Conservation (phyloP, 2,329 filamentous ascomycete species). For the Aureobasidium musti region DNA sequence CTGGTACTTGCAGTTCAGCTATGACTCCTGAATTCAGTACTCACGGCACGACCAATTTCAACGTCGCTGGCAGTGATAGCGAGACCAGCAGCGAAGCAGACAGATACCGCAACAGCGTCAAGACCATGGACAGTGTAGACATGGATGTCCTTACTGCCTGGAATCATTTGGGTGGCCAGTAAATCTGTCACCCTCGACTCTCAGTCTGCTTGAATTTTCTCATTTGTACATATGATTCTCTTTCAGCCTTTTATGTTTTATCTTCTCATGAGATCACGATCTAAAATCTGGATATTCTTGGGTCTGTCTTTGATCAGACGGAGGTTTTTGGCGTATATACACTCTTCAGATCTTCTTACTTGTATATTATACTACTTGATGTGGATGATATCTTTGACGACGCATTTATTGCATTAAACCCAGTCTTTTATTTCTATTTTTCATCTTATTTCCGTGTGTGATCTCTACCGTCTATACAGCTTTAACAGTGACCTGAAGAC, state of each 20-base stretch:
- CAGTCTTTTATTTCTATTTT: neutral
- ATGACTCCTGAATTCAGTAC: conserved; percentile 26
- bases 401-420: neutral
- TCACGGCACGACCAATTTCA: conserved; percentile 2
- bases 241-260: neutral
- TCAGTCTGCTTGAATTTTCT: neutral
- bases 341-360: neutral
- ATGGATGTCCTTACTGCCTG: conserved; percentile 31
- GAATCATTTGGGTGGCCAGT: conserved; percentile 28
- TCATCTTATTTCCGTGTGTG: no score
- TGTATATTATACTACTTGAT: conserved; percentile 2
- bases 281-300: conserved; percentile 7
- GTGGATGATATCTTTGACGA: neutral
- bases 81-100: conserved; percentile 11
- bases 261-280: conserved; percentile 19
- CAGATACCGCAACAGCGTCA: conserved; percentile 22
- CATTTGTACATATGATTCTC: conserved; percentile 19
- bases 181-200: neutral
- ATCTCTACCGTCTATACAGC: no score
- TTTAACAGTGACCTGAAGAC: no score
- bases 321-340: conserved; percentile 8
- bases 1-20: conserved; percentile 25
- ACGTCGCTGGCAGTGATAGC: conserved; percentile 7
- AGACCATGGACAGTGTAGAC: conserved; percentile 29
- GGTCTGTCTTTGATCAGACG: neutral